Base-by-base conservation (phyloP, 2,329 filamentous ascomycete species). In the Ophiostoma tasmaniense region DNA sequence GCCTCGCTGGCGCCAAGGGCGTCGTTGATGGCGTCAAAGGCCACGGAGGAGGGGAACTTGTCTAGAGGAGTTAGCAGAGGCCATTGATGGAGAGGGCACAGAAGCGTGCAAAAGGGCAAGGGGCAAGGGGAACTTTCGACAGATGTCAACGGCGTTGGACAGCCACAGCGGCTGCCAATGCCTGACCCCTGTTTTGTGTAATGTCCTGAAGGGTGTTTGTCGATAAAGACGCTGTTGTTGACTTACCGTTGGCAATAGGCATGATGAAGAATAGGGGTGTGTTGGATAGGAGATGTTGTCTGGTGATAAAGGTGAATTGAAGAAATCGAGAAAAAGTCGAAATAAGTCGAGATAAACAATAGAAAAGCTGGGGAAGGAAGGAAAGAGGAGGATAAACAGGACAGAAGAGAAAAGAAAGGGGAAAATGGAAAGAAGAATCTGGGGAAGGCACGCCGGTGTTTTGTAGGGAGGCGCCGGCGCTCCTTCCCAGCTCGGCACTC, bases 21-120 rank as follows among this genome's bases (percentile, higher is more conserved):
- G 68, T 81, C 77, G 79, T 91, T 87, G 84, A 99, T 97, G 76
- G 83, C 85, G 78, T 99, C 95, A 80, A 99, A 99, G 74, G 93
- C 93, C 73, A 81, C 89, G 71, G 95, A 98, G 76, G 94, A 88
- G 73, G 95, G 94, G 81, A 97, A 97, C 74, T 89, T 88, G 80
- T 87, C 90, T 93, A 74, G 55, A 66, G 33, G 2, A 5, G 35
- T 45, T 42, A 33, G 66, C 33, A 25, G 0, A 13, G 13, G 50
- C 37, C 25, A 11, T 30, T 11, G 7, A 33, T 17, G 22, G 30
- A 11, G n/a, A 17, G 11, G 2, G 17, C 17, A 17, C 59, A 33
- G 3, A 14, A 14, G 22, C 11, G n/a, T 59, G 28, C 13, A 61
- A 61, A 59, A 4, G 37, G 37, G 17, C 10, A 28, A 55, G 28